Base-by-base conservation (phyloP, 306 rosid species). In the Vigna mungo region DNA sequence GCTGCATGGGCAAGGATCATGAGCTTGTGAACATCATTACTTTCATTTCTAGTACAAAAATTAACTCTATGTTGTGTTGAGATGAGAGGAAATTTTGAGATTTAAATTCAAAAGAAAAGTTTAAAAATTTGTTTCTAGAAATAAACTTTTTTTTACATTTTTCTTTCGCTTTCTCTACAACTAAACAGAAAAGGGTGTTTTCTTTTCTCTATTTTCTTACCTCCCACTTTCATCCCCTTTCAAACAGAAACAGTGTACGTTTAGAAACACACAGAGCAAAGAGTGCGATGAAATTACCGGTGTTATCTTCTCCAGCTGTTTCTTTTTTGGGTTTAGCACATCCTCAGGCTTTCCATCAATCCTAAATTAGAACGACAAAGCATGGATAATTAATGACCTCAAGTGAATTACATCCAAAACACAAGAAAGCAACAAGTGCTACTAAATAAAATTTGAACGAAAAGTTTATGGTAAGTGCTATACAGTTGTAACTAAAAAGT, bases 251-350 rank as follows among this genome's bases (percentile, higher is more conserved):
- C 15, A 44, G 16, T 44, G 49, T 44, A 11, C 16, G 65, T 47
- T 66, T 69, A 2, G 9, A 70, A 80, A 65, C 4, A 9, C 15
- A 41, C 41, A 60, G 48, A 41, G 52, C 21, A 41, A 16, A 5
- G 12, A 27, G 56, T 55, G 16, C 10, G 46, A 51, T 15, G 14
- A 66, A 7, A 62, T 55, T 91, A 93, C 99, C 79, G 97, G 99
- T 20, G 97, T 91, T 75, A 95, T 89, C 87, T 95, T 92, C 56
- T 95, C 99, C 69, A 95, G 78, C 80, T 95, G 99, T 81, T 95
- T 95, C 99, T 92, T 95, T 79, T 95, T 95, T 17, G 99, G 99
- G 85, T 95, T 95, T 17, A 95, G 99, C 53, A 92, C 98, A 78
- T 92, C 98, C 84, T 95, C 99, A 12, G 97, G 97, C 85, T 91